These are phyloP conservation scores for Aureobasidium musti DNA, from an alignment of 2,329 filamentous ascomycete genomes.

Conservation along the genomic window DNA sequence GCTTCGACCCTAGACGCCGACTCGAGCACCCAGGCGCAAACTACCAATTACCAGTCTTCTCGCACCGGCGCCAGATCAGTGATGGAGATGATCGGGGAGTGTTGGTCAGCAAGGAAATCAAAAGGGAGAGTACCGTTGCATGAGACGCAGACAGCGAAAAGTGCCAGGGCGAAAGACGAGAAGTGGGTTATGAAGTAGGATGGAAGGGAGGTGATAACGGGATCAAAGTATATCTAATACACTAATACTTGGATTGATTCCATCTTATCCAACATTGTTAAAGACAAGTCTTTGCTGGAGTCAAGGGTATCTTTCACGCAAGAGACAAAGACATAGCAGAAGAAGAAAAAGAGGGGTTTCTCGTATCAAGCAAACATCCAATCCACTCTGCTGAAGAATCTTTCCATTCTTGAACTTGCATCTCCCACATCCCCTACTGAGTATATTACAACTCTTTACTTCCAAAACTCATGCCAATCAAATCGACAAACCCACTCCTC, in stretches of 20 bases:
- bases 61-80: not conserved
- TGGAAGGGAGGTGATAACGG: not conserved
- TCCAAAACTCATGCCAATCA: no score
- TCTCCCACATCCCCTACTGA: no score
- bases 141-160: not conserved
- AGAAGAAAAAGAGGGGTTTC: no score
- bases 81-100: not conserved
- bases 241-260: not conserved
- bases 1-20: constrained; percentile 13
- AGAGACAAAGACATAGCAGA: no score
- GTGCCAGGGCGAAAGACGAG: not conserved
- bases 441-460: no score
- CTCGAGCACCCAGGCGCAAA: not conserved
- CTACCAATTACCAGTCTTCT: not conserved
- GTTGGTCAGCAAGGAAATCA: constrained; percentile 19
- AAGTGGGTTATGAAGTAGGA: not conserved
- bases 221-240: not conserved
- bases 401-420: no score
- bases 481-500: no score
- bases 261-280: no score
- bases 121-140: constrained; percentile 2
- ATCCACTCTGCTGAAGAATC: no score
- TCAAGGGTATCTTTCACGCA: no score
- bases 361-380: no score
- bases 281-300: no score